These are phyloP conservation scores for Coniferiporia weirii DNA, from an alignment of 1,284 basidiomycete species.

Conservation along the genomic window DNA sequence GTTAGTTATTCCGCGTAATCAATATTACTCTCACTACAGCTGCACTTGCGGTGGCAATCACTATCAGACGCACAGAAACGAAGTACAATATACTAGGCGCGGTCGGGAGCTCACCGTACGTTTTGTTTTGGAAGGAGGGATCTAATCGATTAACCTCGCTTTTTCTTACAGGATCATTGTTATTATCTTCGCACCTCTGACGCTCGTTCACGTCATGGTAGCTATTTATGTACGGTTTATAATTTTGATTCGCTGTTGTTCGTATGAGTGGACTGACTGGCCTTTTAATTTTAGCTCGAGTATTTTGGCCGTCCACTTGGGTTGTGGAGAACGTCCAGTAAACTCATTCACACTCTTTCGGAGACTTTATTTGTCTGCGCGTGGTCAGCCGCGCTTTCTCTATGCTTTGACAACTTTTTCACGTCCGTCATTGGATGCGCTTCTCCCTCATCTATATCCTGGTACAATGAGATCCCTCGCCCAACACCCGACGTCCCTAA, in stretches of 20 bases:
- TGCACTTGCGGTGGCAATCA: constrained; percentile 76
- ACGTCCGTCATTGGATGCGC: constrained; percentile 80
- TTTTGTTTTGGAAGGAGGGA: constrained; percentile 21
- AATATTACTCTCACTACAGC: constrained; percentile 80
- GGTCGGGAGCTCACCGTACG: constrained; percentile 78
- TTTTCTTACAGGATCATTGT: constrained; percentile 60
- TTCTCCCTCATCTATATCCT: constrained; percentile 48
- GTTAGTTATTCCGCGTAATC: constrained; percentile 75
- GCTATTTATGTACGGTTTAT: constrained; percentile 66
- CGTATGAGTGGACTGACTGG: background rate
- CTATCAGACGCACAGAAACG: constrained; percentile 60
- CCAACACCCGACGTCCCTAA: constrained; percentile 33
- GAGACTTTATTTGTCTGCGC: constrained; percentile 88
- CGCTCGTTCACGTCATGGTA: constrained; percentile 79
- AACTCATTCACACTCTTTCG: constrained; percentile 73
- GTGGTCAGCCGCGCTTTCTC: constrained; percentile 86
- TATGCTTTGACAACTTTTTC: constrained; percentile 89
- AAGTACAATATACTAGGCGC: constrained; percentile 53
- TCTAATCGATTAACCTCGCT: background rate
- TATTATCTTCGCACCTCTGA: constrained; percentile 83
- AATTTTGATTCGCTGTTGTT: background rate
- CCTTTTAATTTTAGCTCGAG: constrained; percentile 55
- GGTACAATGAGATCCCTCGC: constrained; percentile 64
- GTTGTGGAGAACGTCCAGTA: constrained; percentile 80
- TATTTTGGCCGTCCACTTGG: constrained; percentile 90